Base-by-base conservation (phyloP, 2,329 filamentous ascomycete species). In the Raffaelea albimanens region DNA sequence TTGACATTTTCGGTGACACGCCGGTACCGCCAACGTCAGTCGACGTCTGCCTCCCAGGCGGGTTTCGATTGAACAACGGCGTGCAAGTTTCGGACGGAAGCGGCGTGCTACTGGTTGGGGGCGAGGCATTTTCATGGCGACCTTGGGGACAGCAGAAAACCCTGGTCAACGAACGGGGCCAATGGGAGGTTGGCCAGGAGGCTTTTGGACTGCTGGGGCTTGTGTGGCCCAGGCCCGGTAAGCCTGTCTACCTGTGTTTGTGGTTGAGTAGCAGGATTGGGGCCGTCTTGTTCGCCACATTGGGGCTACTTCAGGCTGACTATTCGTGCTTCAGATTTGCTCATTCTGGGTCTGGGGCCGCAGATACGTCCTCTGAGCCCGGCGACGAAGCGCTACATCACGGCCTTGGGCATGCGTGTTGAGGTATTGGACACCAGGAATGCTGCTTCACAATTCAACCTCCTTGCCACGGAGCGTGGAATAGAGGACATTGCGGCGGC, bases 381-480 rank as follows among this genome's bases (percentile, higher is more conserved):
- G 1, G 74, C 80, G 56, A 87, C 87, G 40, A 81, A 84, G 56
- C 73, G 73, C 50, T 73, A 81, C 56, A 80, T 98, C 48, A 84
- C 83, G 52, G 75, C 78, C 25, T 65, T 97, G 39, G 93, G 93
- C 0, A 85, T 97, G 56, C 75, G 87, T 49, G 73, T 97, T 5
- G 93, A 98, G 59, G 75, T 96, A 3, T 76, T 91, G 59, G 93
- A 97, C 67, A 97, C 93, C 29, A 75, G 88, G 53, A 97, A 97
- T 66, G 93, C 93, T 9, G 87, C 91, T 1, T 85, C 90, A 31
- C 89, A 96, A 63, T 98, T 93, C 65, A 98, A 98, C 61, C 63
- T 98, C 58, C 69, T 98, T 47, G 91, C 89, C n/a, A 97, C 89
- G 18, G 93, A 98, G 69, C 73, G 93, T 45, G 91, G 93, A 1